Conservation (phyloP, 345 rosid genomes). For the Abelmoschus esculentus region DNA sequence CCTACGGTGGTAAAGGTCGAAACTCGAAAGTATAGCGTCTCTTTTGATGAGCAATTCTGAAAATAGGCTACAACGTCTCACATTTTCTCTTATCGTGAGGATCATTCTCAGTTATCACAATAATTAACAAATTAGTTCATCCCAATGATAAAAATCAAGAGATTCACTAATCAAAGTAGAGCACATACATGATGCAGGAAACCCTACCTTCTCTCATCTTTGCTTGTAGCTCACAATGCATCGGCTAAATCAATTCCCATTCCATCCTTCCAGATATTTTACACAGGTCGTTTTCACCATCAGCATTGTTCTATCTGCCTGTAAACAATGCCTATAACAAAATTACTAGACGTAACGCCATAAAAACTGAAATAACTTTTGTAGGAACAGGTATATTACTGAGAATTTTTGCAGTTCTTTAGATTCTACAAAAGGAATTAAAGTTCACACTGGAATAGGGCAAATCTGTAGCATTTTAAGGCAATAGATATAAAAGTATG, state of each 20-base stretch:
- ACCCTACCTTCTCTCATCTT: no score
- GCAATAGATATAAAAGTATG: neutral
- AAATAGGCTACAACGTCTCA: slow-evolving; percentile 54
- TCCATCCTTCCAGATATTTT: slow-evolving; percentile 37
- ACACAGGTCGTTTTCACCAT: neutral
- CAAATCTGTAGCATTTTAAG: neutral
- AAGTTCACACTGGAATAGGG: neutral
- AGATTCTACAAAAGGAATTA: no score
- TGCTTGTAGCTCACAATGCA: no score
- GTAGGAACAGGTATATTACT: neutral
- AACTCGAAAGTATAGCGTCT: slow-evolving; percentile 51
- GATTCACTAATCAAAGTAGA: neutral
- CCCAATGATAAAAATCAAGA: neutral
- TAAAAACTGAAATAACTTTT: neutral
- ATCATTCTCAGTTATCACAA: slow-evolving; percentile 52
- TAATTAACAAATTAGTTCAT: neutral
- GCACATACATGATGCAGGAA: neutral
- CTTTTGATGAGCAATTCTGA: slow-evolving; percentile 59
- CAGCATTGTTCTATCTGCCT: neutral
- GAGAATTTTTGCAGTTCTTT: neutral
- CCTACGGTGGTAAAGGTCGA: slow-evolving; percentile 42
- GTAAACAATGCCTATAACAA: neutral
- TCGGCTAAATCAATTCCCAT: slow-evolving; percentile 63
- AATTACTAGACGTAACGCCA: neutral
- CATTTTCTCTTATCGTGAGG: slow-evolving; percentile 57